Evolutionary conservation across 768 basidiomycete genomes (phyloP).

Genomic region (Suillus paluster): DNA sequence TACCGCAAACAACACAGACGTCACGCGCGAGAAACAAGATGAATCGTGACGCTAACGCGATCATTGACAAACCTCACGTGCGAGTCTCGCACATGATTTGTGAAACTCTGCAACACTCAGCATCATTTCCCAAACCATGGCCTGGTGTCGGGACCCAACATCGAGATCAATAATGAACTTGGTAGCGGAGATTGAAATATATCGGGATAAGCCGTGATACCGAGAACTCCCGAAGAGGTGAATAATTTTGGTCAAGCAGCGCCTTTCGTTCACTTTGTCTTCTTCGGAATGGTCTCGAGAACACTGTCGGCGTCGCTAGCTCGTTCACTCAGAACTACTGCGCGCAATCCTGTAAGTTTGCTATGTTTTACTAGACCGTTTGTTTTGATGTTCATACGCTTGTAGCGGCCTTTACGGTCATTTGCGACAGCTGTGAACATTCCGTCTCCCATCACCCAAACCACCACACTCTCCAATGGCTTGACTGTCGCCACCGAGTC

Average conservation of each 20-base stretch:
- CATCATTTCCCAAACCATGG: too few relatives aligned
- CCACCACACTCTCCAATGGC: constrained; percentile 92
- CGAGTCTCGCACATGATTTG: too few relatives aligned
- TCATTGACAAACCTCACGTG: too few relatives aligned
- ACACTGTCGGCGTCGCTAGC: constrained; percentile 49
- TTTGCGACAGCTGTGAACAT: constrained; percentile 76
- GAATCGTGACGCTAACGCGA: too few relatives aligned
- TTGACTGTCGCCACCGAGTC: constrained; percentile 93
- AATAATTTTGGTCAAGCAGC: constrained; percentile 21
- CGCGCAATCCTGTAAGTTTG: constrained; percentile 41
- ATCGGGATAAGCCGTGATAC: constrained; percentile 27
- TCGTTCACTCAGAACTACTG: constrained; percentile 43
- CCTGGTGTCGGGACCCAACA: too few relatives aligned
- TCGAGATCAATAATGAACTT: too few relatives aligned
- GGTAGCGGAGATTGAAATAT: constrained; percentile 26
- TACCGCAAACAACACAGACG: too few relatives aligned
- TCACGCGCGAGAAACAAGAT: too few relatives aligned
- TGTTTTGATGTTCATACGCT: constrained; percentile 8
- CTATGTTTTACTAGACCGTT: not conserved
- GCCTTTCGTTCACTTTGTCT: constrained; percentile 17
- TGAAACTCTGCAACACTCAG: too few relatives aligned
- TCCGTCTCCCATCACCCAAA: constrained; percentile 80
- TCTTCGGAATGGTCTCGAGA: constrained; percentile 49
- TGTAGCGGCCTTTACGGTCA: constrained; percentile 60
- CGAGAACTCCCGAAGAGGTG: constrained; percentile 35